Evolutionary conservation across 768 basidiomycete genomes (phyloP).

Genomic region (Pleurotus tuber-regium): DNA sequence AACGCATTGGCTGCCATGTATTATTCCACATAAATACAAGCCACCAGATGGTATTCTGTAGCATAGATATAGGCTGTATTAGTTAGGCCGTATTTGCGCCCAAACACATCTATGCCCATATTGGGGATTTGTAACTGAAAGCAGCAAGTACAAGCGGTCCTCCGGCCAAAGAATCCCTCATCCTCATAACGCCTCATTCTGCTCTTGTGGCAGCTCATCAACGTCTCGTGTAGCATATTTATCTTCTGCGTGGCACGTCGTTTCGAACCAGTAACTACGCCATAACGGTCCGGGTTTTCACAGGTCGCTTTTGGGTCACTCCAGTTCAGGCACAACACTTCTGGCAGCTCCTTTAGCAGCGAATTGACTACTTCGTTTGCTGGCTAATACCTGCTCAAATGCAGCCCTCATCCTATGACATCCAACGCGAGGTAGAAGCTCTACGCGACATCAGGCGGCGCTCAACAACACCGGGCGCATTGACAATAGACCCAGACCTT

Average conservation of each 20-base stretch:
- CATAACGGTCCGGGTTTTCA: conserved; percentile 4
- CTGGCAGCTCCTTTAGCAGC: conserved; percentile 2
- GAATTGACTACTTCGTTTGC: not conserved
- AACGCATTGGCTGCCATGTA: not conserved
- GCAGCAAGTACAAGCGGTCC: not conserved
- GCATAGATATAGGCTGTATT: too few relatives aligned
- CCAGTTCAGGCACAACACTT: conserved; percentile 1
- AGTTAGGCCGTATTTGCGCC: not conserved
- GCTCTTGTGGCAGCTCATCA: not conserved
- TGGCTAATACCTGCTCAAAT: conserved; percentile 26
- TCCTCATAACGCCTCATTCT: not conserved
- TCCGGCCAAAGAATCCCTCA: not conserved
- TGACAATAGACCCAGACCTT: conserved; percentile 89
- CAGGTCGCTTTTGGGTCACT: not conserved
- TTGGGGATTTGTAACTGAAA: conserved; percentile 1
- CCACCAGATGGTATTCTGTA: too few relatives aligned
- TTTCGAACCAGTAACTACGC: not conserved
- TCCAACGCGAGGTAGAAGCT: conserved; percentile 83
- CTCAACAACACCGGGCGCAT: conserved; percentile 79
- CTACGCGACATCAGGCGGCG: conserved; percentile 81
- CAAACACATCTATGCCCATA: not conserved
- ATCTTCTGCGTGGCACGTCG: not conserved
- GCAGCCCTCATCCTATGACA: conserved; percentile 83
- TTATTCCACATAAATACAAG: too few relatives aligned
- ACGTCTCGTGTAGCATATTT: not conserved